Evolutionary conservation across 2,329 filamentous ascomycete species (phyloP), one percentile per base, ranked within the genome.

Genomic region (Penicillium sp.): DNA sequence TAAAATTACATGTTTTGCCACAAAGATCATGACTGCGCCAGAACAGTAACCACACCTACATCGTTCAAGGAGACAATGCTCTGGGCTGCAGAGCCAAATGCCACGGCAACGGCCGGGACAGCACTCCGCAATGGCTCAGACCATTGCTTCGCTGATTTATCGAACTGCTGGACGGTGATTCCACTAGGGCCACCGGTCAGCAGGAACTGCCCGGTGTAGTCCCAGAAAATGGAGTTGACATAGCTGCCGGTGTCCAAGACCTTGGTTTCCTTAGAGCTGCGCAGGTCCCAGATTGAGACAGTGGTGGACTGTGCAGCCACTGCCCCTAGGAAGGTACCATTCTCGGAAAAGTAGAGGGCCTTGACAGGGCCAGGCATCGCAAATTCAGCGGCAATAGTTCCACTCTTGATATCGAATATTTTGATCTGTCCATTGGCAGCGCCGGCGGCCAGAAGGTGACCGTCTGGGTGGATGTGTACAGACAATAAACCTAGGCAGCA

Each of bases 171-270:
- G 35, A 98, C 88, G 4, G 87, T 88, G 41, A 96, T 75, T 25
- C 90, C 90, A 39, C 86, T 83, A 3, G 86, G 79, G 6, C 92
- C 92, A 3, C 83, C 88, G 10, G 87, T 87, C 24, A 91, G 88
- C 46, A 98, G 78, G 75, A 88, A 98, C 71, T 96, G 92, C 38
- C 91, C 92, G 6, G 88, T 93, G 75, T 95, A 96, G 66, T 98
- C 93, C 91, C 91, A 98, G 42, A 80, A 78, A 56, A 96, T 78
- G 35, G 81, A 83, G 53, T 87, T 81, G 42, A 95, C 82, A n/a
- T 82, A 78, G 54, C 83, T 85, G 48, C 90, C 92, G 40, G 87
- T 85, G 57, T 96, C 89, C 35, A 98, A 77, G n/a, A 87, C 82
- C 78, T 95, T 95, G 66, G 85, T 84, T 62, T 84, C 81, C 4